Conservation (phyloP, 2,329 filamentous ascomycete species). For the Cladosporium sp. region DNA sequence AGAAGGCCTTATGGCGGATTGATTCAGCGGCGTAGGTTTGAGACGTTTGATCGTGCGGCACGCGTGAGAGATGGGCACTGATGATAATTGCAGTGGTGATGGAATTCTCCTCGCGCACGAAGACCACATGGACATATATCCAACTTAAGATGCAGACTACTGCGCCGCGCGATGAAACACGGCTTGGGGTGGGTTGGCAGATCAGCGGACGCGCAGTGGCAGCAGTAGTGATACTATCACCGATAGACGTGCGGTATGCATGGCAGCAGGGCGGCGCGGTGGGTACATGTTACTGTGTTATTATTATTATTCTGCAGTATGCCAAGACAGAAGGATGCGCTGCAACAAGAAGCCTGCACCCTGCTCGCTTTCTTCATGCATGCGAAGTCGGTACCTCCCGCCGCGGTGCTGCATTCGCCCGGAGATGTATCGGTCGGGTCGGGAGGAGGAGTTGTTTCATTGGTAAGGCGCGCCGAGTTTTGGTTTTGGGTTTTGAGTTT, state of each 20-base stretch:
- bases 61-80: background rate
- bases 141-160: background rate
- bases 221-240: background rate
- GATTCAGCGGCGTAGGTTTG: constrained; percentile 1
- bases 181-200: background rate
- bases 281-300: background rate
- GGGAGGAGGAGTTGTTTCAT: background rate
- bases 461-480: background rate
- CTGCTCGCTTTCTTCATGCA: constrained; percentile 3
- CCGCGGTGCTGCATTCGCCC: background rate
- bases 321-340: background rate
- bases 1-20: background rate
- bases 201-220: background rate
- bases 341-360: background rate
- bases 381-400: background rate
- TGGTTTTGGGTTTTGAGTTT: background rate
- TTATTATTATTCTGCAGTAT: background rate
- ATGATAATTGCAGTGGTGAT: background rate
- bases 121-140: background rate
- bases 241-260: background rate
- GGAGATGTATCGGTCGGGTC: constrained; percentile 4
- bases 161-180: constrained; percentile 2
- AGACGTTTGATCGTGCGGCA: constrained; percentile 7
- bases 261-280: background rate
- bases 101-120: background rate